Percentiles rank a stretch among this genome's conserved stretches.
Conservation (phyloP, 306 rosid genomes). For the Cicer bijugum region DNA sequence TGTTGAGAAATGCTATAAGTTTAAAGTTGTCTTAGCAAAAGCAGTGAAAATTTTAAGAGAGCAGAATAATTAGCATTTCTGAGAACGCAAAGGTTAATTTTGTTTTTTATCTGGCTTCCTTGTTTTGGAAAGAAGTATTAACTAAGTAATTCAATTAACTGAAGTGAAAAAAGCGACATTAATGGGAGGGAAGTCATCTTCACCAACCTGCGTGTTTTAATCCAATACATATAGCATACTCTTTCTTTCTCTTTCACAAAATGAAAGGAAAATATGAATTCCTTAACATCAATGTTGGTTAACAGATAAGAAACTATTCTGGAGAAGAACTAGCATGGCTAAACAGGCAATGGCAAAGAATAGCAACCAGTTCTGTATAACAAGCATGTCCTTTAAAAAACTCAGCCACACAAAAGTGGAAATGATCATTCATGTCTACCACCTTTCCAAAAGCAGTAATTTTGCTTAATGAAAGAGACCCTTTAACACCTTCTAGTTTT, state of each 20-base stretch:
- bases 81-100: constrained; percentile 8
- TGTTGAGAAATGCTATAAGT: neutral
- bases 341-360: constrained; percentile 47
- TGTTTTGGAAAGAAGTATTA: constrained; percentile 29
- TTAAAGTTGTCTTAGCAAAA: constrained; percentile 18
- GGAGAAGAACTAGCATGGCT: constrained; percentile 41
- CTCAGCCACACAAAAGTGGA: constrained; percentile 38
- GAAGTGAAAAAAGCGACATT: constrained; percentile 19
- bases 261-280: constrained; percentile 27
- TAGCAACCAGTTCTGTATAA: constrained; percentile 26
- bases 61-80: constrained; percentile 19
- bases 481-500: constrained; percentile 49
- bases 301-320: constrained; percentile 23
- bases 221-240: constrained; percentile 9
- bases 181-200: constrained; percentile 31
- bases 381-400: constrained; percentile 31
- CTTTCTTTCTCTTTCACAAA: constrained; percentile 35
- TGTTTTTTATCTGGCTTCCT: constrained; percentile 2
- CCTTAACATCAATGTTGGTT: constrained; percentile 21
- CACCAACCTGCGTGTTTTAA: constrained; percentile 28
- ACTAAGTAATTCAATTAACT: constrained; percentile 29
- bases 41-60: constrained; percentile 33
- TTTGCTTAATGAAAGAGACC: constrained; percentile 62
- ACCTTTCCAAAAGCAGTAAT: constrained; percentile 58
- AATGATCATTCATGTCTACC: constrained; percentile 49